Evolutionary conservation across 2,329 filamentous ascomycete species (phyloP).

Genomic region (Penicillium sp.): DNA sequence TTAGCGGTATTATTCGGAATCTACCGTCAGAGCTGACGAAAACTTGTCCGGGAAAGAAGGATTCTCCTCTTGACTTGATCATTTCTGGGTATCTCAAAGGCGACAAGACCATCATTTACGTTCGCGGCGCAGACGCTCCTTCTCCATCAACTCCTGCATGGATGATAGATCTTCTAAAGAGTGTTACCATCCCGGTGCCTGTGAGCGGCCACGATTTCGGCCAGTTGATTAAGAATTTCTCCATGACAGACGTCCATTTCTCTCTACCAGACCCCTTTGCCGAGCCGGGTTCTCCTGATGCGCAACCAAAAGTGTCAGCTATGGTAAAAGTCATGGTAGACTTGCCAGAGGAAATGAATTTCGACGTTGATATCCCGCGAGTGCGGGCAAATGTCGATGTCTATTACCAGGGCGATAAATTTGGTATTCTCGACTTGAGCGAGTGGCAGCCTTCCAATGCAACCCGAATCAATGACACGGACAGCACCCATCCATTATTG

Average conservation of each 20-base stretch:
- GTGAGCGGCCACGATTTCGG: slow-evolving; percentile 80
- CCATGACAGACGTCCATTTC: slow-evolving; percentile 80
- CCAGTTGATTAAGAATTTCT: slow-evolving; percentile 81
- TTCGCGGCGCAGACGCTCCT: slow-evolving; percentile 70
- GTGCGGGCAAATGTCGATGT: slow-evolving; percentile 77
- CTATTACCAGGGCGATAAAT: slow-evolving; percentile 69
- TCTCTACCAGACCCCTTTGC: slow-evolving; percentile 76
- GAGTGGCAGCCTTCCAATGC: slow-evolving; percentile 86
- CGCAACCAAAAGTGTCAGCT: slow-evolving; percentile 76
- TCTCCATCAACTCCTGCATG: slow-evolving; percentile 69
- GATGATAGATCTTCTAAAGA: slow-evolving; percentile 75
- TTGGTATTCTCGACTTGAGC: slow-evolving; percentile 73
- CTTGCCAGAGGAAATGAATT: slow-evolving; percentile 81
- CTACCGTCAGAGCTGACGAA: slow-evolving; percentile 70
- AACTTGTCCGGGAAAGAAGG: slow-evolving; percentile 69
- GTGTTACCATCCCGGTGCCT: slow-evolving; percentile 77
- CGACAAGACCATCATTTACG: slow-evolving; percentile 71
- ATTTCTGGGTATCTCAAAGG: slow-evolving; percentile 79
- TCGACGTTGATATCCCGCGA: slow-evolving; percentile 71
- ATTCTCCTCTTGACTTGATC: slow-evolving; percentile 80
- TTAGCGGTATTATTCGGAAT: slow-evolving; percentile 66
- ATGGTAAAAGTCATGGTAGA: slow-evolving; percentile 74
- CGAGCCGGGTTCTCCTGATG: slow-evolving; percentile 67
- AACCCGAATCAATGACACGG: slow-evolving; percentile 56
- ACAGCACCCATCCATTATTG: slow-evolving; percentile 59